Base-by-base conservation (phyloP, 169 alveolate genomes). In the Pseudocohnilembus persalinus region DNA sequence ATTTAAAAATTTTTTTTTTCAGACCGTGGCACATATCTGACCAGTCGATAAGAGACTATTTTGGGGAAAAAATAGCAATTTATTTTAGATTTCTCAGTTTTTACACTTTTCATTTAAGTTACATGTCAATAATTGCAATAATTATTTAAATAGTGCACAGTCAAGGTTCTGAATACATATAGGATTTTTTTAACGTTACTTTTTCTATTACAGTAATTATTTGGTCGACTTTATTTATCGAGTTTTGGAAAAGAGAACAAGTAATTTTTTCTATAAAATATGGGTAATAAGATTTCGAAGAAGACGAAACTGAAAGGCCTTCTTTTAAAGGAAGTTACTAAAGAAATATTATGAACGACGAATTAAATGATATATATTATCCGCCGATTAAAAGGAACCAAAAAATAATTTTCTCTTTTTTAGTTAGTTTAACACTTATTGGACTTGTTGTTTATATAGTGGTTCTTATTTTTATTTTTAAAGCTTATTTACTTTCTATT, bases 51-150 rank as follows among this genome's bases (percentile, higher is more conserved):
- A 31, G 89, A 29, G 85, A 79, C 32, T 85, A 85, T 73, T 85
- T 73, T 79, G 89, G 89, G 4, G 89, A 85, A 64, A 85, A 85
- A 63, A 85, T 85, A 31, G 89, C 89, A 6, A 72, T 85, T 29
- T 85, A 85, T 29, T 85, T 85, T 68, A 29, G 33, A 34, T 85
- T 85, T 79, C 30, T 85, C 0, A 78, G 83, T 35, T 73, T 73
- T 49, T 85, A 85, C 64, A 75, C 89, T 29, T 72, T 72, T 33
- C 74, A 85, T 29, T 79, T 85, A 49, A 72, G 86, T 64, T 79
- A 78, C 63, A 85, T 85, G 32, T 76, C 82, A n/a, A 29, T 85
- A 24, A 30, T 85, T 27, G 80, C 83, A 28, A 82, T 86, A 26
- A 26, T 86, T 11, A 31, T 77, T 24, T 65, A 86, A 34, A 35